A percentile compares a stretch with the other conserved stretches of the same genome.
phyloP scores from a whole-genome alignment of 768 basidiomycete genomes.

The Lactarius pseudohatsudake region DNA sequence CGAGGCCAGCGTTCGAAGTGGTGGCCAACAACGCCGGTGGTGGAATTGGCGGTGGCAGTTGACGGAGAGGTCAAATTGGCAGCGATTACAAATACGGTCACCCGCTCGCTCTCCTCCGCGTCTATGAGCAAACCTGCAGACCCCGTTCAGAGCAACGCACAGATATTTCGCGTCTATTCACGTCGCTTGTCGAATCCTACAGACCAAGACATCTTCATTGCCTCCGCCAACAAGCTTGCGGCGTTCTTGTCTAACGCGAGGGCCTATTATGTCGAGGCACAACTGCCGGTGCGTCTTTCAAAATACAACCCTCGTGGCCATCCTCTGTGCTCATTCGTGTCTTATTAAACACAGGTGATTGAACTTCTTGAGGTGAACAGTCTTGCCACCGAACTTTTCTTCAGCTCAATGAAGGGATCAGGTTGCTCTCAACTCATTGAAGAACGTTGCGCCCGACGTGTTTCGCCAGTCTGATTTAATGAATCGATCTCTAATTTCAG shows the following conservation, averaged over 20 bases:
- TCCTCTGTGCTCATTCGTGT: background rate
- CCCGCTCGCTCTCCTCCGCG: background rate
- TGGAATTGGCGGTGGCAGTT: background rate
- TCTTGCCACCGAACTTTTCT: background rate
- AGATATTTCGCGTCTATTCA: conserved; percentile 18
- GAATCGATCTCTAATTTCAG: conserved; percentile 9
- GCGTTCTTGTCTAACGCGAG: conserved; percentile 8
- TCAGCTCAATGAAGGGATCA: background rate
- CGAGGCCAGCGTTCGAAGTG: background rate
- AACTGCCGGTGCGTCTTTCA: conserved; percentile 12
- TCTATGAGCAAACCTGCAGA: conserved; percentile 11
- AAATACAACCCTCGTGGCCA: background rate
- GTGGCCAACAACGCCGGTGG: background rate
- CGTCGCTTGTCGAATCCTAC: conserved; percentile 16
- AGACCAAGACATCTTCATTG: conserved; percentile 16
- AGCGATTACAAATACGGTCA: background rate
- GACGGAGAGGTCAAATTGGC: background rate
- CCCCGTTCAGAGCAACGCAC: conserved; percentile 17
- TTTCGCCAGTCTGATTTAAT: conserved; percentile 12
- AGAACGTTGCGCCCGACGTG: conserved; percentile 16
- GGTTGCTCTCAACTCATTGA: conserved; percentile 14
- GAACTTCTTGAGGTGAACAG: conserved; percentile 21
- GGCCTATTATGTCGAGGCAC: conserved; percentile 22
- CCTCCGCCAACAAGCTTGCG: conserved; percentile 11
- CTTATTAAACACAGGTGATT: conserved; percentile 11